Evolutionary conservation across 2,329 filamentous ascomycete species (phyloP), one percentile per base, ranked within the genome.

Genomic region (Chaetomium olivaceum): DNA sequence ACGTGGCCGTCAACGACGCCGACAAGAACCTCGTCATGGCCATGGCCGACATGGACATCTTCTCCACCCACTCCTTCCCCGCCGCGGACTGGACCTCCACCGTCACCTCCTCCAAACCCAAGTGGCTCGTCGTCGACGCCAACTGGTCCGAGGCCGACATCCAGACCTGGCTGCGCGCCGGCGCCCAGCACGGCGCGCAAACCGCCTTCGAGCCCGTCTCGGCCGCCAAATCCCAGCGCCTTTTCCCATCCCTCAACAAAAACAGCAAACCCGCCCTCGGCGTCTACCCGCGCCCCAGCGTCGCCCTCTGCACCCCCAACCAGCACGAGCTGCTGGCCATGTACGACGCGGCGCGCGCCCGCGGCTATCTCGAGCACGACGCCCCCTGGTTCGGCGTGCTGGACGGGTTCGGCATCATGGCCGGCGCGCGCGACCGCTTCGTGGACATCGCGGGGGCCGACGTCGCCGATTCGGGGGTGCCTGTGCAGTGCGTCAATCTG

Each of bases 1-100:
- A 98, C 75, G 86, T 98, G 3, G 91, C 94, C 19, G 82, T 98
- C 69, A 99, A 98, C 75, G 91, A 96, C 74, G 82, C 82, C 0
- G 87, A 89, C 66, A 96, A 93, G 76, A 90, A 93, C 69, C 85
- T 99, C 2, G 84, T 93, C n/a, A 78, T 97, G 68, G 94, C 93
- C 55, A 96, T 97, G 92, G 93, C 94, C 4, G 95, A 98, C 75
- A 97, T 98, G 93, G 86, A 83, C 63, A 94, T 97, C 71, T 86
- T 97, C 57, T 84, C 87, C n/a, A 74, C 78, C 19, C 79, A 84
- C 67, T 80, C 81, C 0, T 83, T 85, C 67, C 77, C 82, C 0
- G 75, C 82, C 0, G 75, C 81, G 9, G 79, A 84, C 69, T 92
- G 89, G 88, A 82, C 83, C 58, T 82, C 86, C 1, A 80, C 86